Conservation (phyloP, 805 yeast species). For the Soucietia sequanensis region DNA sequence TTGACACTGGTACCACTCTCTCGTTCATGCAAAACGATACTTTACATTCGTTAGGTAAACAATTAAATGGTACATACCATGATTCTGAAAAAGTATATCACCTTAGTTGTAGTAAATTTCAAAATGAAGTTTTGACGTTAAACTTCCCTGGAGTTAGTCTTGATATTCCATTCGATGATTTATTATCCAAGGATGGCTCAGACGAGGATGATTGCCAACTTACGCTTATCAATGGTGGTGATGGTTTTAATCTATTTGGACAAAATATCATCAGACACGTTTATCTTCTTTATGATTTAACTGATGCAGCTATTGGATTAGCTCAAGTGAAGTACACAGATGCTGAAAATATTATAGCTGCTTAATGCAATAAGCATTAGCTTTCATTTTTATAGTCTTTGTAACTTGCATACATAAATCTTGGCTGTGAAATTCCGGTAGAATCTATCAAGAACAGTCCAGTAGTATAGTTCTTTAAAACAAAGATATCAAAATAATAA, state of each 20-base stretch:
- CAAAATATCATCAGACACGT: constrained; percentile 17
- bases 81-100: background rate
- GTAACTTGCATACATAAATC: no score
- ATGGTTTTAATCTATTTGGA: constrained; percentile 7
- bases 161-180: constrained; percentile 7
- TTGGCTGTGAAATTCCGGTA: no score
- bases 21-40: constrained; percentile 1
- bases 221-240: constrained; percentile 13
- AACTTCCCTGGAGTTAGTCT: constrained; percentile 6
- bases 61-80: background rate
- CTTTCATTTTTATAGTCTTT: no score
- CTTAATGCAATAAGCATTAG: no score
- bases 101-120: background rate
- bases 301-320: constrained; percentile 11
- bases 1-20: constrained; percentile 7
- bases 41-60: background rate
- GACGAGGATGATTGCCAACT: constrained; percentile 11
- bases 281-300: constrained; percentile 14
- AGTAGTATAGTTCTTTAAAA: no score
- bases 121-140: background rate
- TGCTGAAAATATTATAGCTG: background rate
- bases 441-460: no score
- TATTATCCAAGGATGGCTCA: background rate
- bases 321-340: constrained; percentile 11
- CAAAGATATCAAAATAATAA: no score